Conservation (phyloP, 108 stramenopile species). For the Fistulifera pelliculosa region DNA sequence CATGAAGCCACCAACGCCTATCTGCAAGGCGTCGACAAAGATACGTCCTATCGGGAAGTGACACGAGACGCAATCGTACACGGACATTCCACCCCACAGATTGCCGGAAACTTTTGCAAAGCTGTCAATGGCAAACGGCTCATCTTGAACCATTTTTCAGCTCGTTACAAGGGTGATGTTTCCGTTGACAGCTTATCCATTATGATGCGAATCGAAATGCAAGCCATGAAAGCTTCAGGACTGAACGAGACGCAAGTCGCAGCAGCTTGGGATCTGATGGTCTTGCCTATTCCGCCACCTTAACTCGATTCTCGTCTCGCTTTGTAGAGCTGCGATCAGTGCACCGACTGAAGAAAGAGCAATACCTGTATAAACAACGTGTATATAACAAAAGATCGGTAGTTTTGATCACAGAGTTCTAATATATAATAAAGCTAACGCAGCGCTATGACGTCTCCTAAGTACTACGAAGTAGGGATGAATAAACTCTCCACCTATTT, state of each 20-base stretch:
- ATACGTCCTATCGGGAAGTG: conserved; percentile 37
- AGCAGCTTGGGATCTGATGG: conserved; percentile 85
- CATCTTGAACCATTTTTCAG: conserved; percentile 77
- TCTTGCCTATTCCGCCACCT: conserved; percentile 36
- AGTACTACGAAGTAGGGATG: too few relatives aligned
- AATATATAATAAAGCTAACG: background rate
- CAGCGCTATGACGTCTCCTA: background rate
- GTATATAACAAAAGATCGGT: background rate
- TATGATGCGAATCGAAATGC: conserved; percentile 74
- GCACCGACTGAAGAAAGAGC: background rate
- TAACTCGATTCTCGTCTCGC: background rate
- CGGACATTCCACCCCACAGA: conserved; percentile 79
- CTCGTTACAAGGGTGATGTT: conserved; percentile 76
- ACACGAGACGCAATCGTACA: conserved; percentile 68
- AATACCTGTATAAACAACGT: background rate
- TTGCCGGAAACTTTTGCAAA: conserved; percentile 72
- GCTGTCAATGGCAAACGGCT: conserved; percentile 61
- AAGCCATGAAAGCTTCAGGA: conserved; percentile 66
- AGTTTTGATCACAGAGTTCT: background rate
- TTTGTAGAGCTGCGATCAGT: too few relatives aligned
- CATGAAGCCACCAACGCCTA: conserved; percentile 90
- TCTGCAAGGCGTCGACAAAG: conserved; percentile 57
- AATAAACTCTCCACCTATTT: too few relatives aligned
- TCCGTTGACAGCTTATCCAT: conserved; percentile 64
- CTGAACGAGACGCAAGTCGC: conserved; percentile 48